Percentiles rank a stretch among this genome's conserved stretches.
These are phyloP conservation scores for Ilex asprella DNA, from an alignment of 257 asterid genomes.

Conservation along the genomic window DNA sequence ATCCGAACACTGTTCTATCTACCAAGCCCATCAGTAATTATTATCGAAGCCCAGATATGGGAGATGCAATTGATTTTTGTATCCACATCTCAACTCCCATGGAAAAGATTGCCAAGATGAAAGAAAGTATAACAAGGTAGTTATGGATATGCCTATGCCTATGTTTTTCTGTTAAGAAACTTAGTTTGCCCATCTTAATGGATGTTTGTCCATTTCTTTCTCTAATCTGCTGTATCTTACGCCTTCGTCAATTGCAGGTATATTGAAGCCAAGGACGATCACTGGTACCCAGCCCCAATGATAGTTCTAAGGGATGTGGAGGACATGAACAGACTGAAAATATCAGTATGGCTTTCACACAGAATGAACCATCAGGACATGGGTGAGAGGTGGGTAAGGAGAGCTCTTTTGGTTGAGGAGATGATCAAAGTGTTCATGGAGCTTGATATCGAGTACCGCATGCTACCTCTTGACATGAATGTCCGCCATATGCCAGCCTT, in stretches of 20 bases:
- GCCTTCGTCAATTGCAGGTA: constrained; percentile 37
- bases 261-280: constrained; percentile 55
- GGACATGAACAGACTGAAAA: constrained; percentile 79
- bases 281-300: constrained; percentile 72
- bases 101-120: background rate
- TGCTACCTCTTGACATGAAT: constrained; percentile 70
- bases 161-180: background rate
- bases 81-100: background rate
- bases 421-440: constrained; percentile 66
- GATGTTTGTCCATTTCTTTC: too few relatives aligned
- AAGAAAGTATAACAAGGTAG: background rate
- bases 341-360: constrained; percentile 73
- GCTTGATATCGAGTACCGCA: constrained; percentile 72
- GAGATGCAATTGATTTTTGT: background rate
- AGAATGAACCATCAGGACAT: constrained; percentile 80
- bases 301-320: constrained; percentile 80
- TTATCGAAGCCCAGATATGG: background rate
- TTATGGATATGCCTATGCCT: constrained; percentile 2
- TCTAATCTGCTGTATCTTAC: background rate
- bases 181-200: too few relatives aligned
- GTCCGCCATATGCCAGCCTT: constrained; percentile 65
- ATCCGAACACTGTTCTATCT: background rate
- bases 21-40: background rate
- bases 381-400: constrained; percentile 81
- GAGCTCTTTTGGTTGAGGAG: constrained; percentile 72